A percentile compares a stretch with the other conserved stretches of the same genome.
Conservation (phyloP, 345 rosid genomes). For the Passiflora organensis region DNA sequence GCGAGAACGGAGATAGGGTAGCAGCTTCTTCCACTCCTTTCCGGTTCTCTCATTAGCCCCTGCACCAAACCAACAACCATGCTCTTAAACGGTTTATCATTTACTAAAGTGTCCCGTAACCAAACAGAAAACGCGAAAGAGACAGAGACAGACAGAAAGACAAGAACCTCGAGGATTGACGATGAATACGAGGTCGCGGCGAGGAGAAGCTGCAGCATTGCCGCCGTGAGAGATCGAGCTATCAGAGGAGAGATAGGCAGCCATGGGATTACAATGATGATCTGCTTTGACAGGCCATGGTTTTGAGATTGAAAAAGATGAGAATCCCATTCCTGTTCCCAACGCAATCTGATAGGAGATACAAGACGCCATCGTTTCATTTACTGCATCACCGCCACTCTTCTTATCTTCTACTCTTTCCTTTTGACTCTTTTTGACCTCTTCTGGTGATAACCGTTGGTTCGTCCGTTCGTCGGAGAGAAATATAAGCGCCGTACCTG, state of each 20-base stretch:
- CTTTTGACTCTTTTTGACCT: no score
- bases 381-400: neutral
- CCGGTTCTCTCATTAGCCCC: conserved; percentile 95
- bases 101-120: conserved; percentile 7
- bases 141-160: neutral
- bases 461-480: no score
- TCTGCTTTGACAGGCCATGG: conserved; percentile 23
- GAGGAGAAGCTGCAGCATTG: conserved; percentile 44
- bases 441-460: no score
- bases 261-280: conserved; percentile 19
- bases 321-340: conserved; percentile 8
- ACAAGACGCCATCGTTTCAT: conserved; percentile 2
- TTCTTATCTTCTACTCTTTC: neutral
- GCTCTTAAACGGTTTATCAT: no score
- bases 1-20: conserved; percentile 77
- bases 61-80: conserved; percentile 18
- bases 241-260: conserved; percentile 47
- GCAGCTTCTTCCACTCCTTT: conserved; percentile 81
- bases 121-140: neutral
- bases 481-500: no score
- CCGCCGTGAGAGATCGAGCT: conserved; percentile 26
- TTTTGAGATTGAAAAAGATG: conserved; percentile 8
- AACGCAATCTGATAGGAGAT: conserved; percentile 14
- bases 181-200: conserved; percentile 84
- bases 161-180: conserved; percentile 78